These are phyloP conservation scores for Cryptococcus sp. DNA, from an alignment of 1,284 basidiomycete genomes.

Conservation along the genomic window DNA sequence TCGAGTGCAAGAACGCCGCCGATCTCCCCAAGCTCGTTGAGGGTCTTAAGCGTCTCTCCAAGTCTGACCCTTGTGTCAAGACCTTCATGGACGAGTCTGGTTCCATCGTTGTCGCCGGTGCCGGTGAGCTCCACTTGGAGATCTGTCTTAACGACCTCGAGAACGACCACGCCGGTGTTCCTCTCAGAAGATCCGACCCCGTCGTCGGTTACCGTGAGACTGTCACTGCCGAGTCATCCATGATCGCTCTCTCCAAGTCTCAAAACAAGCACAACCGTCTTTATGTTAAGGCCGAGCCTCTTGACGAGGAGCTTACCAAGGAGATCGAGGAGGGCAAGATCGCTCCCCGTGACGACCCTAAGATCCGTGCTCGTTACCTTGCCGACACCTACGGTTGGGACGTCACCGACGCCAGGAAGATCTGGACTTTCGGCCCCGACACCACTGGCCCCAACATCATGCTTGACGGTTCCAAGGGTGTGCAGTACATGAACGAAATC, in stretches of 20 bases:
- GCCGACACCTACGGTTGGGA: conserved; percentile 99
- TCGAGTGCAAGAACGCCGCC: conserved; percentile 99
- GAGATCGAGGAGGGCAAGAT: conserved; percentile 90
- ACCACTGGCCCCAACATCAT: conserved; percentile 96
- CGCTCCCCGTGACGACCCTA: conserved; percentile 95
- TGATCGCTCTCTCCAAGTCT: conserved; percentile 96
- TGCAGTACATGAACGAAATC: conserved; percentile 97
- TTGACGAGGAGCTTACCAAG: conserved; percentile 90
- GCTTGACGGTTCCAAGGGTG: conserved; percentile 98
- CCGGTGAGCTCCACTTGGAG: conserved; percentile 98
- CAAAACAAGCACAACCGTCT: conserved; percentile 99
- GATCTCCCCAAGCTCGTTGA: conserved; percentile 99
- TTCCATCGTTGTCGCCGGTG: conserved; percentile 99
- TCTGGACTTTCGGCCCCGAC: conserved; percentile 99
- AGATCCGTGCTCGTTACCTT: conserved; percentile 89
- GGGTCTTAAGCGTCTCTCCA: conserved; percentile 99
- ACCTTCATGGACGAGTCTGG: conserved; percentile 90
- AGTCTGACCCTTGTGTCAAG: conserved; percentile 99
- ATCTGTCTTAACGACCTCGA: conserved; percentile 99
- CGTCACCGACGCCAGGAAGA: conserved; percentile 98
- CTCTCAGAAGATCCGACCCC: conserved; percentile 98
- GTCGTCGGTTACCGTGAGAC: conserved; percentile 99
- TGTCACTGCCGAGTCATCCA: conserved; percentile 92
- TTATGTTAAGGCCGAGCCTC: conserved; percentile 87
- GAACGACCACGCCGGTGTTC: conserved; percentile 99